These are phyloP conservation scores for Fistulina hepatica DNA, from an alignment of 1,284 basidiomycete species.

Conservation along the genomic window DNA sequence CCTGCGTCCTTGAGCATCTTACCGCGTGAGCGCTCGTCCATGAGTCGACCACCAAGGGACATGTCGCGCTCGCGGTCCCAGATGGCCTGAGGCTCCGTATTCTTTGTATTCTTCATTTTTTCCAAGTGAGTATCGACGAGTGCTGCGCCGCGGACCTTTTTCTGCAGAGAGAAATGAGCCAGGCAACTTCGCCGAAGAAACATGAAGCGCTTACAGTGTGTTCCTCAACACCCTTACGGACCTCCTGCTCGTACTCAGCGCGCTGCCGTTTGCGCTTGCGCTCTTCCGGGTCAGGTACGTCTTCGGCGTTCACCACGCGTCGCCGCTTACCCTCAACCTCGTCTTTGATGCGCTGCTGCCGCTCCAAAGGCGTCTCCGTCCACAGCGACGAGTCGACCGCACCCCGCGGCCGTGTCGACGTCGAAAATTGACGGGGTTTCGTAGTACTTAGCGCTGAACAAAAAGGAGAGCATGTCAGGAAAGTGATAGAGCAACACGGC, in stretches of 20 bases:
- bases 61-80: slow-evolving; percentile 89
- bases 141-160: slow-evolving; percentile 51
- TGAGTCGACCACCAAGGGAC: slow-evolving; percentile 69
- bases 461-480: background rate
- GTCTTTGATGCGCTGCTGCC: slow-evolving; percentile 74
- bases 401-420: slow-evolving; percentile 25
- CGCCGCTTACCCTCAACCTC: slow-evolving; percentile 80
- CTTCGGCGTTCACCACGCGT: slow-evolving; percentile 47
- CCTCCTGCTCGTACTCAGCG: slow-evolving; percentile 56
- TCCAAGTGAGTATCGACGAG: slow-evolving; percentile 58
- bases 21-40: slow-evolving; percentile 73
- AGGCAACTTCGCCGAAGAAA: background rate
- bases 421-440: slow-evolving; percentile 16
- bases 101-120: slow-evolving; percentile 36
- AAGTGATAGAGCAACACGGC: slow-evolving; percentile 1
- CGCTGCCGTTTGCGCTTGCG: slow-evolving; percentile 43
- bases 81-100: slow-evolving; percentile 50
- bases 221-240: slow-evolving; percentile 70
- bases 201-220: slow-evolving; percentile 62
- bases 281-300: slow-evolving; percentile 34
- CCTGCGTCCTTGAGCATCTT: slow-evolving; percentile 67
- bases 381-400: slow-evolving; percentile 50
- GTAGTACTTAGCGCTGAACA: slow-evolving; percentile 26
- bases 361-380: slow-evolving; percentile 89
- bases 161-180: slow-evolving; percentile 28